These are phyloP conservation scores for Raddia guianensis DNA, from an alignment of 176 grass and related monocot species.

Conservation along the genomic window DNA sequence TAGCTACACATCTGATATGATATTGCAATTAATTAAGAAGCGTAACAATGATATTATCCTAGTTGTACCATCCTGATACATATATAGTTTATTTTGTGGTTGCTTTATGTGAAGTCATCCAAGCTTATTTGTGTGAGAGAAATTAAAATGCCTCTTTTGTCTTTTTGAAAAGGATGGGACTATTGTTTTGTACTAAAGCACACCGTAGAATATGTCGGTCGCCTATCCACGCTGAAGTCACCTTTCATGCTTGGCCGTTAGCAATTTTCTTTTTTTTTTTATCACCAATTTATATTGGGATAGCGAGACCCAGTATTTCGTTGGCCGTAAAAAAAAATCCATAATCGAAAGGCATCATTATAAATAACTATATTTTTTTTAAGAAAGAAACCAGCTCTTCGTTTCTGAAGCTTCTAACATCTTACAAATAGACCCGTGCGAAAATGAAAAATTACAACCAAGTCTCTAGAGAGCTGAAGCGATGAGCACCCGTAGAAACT, in stretches of 20 bases:
- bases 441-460: no score
- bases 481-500: no score
- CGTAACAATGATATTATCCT: neutral
- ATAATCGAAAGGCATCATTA: no score
- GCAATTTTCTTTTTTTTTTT: neutral
- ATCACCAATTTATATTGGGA: neutral
- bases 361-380: no score
- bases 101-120: neutral
- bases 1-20: no score
- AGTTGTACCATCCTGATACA: neutral
- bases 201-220: neutral
- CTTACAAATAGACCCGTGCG: no score
- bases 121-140: neutral
- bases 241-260: neutral
- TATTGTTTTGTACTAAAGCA: neutral
- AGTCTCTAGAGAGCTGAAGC: no score
- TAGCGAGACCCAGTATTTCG: neutral
- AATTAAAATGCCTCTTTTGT: neutral
- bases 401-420: no score
- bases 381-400: no score
- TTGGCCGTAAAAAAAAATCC: no score
- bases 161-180: neutral
- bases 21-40: neutral
- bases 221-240: constrained; percentile 25
- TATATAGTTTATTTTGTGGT: neutral